Conservation (phyloP, 108 stramenopile genomes). For the Discostella stelligeroides region DNA sequence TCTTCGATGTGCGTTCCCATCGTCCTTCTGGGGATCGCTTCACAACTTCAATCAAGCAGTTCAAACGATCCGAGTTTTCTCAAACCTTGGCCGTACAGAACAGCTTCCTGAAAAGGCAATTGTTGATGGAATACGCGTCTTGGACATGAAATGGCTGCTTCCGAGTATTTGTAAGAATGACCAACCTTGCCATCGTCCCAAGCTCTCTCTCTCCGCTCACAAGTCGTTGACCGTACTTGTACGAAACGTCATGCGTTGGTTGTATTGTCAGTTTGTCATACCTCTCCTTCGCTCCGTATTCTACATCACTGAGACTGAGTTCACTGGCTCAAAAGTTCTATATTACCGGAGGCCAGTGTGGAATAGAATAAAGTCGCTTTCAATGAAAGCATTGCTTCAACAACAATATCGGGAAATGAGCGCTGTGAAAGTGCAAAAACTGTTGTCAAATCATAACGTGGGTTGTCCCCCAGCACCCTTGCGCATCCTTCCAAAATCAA, state of each 20-base stretch:
- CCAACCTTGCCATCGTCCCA: constrained; percentile 17
- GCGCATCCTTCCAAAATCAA: constrained; percentile 76
- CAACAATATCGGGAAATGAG: constrained; percentile 58
- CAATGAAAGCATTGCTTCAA: constrained; percentile 56
- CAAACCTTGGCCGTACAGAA: constrained; percentile 71
- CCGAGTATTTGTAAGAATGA: not conserved
- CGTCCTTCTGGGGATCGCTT: constrained; percentile 74
- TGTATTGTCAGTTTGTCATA: constrained; percentile 69
- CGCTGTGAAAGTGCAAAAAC: constrained; percentile 22
- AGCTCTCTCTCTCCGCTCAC: constrained; percentile 57
- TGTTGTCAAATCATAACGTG: constrained; percentile 53
- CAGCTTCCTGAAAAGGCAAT: constrained; percentile 63
- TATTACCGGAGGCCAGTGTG: constrained; percentile 90
- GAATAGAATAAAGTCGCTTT: constrained; percentile 62
- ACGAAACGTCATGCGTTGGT: constrained; percentile 65
- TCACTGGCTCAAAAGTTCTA: constrained; percentile 52
- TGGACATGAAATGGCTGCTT: constrained; percentile 69
- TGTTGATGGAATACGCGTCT: constrained; percentile 65
- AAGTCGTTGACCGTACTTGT: constrained; percentile 49
- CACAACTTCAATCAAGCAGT: constrained; percentile 62
- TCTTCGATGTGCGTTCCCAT: constrained; percentile 63
- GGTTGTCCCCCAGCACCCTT: constrained; percentile 65
- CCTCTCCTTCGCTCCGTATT: constrained; percentile 77
- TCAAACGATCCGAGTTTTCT: constrained; percentile 52
- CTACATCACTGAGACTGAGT: constrained; percentile 87